Percentiles rank a stretch among this genome's conserved stretches.
Conservation (phyloP, 495 filamentous ascomycete species). For the Ascobolus immersus region DNA sequence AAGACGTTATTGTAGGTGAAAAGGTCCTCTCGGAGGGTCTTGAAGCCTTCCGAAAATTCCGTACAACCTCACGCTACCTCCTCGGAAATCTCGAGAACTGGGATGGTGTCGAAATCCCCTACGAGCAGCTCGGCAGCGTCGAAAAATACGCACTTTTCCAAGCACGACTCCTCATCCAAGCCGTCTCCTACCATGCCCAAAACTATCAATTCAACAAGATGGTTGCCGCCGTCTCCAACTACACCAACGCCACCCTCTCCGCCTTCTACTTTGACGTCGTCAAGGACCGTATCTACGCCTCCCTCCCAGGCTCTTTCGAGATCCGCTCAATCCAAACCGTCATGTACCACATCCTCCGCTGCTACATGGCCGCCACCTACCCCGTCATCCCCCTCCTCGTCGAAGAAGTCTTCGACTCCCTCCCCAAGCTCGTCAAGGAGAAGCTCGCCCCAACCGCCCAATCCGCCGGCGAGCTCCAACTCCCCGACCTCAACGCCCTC, state of each 20-base stretch:
- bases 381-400: slow-evolving; percentile 67
- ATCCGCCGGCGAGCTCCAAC: slow-evolving; percentile 1
- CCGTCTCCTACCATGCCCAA: slow-evolving; percentile 35
- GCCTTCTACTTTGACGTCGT: slow-evolving; percentile 79
- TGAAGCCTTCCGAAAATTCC: slow-evolving; percentile 53
- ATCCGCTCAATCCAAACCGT: slow-evolving; percentile 36
- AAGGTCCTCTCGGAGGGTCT: slow-evolving; percentile 49
- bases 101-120: slow-evolving; percentile 16
- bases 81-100: slow-evolving; percentile 53
- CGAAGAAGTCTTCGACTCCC: slow-evolving; percentile 66
- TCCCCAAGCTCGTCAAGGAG: slow-evolving; percentile 32
- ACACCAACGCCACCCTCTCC: slow-evolving; percentile 59
- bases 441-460: slow-evolving; percentile 20
- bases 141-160: slow-evolving; percentile 60
- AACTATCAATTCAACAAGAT: slow-evolving; percentile 66
- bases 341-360: slow-evolving; percentile 38
- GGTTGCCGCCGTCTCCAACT: slow-evolving; percentile 42
- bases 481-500: slow-evolving; percentile 12
- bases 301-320: slow-evolving; percentile 28
- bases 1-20: slow-evolving; percentile 54
- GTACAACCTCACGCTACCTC: slow-evolving; percentile 66
- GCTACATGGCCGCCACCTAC: slow-evolving; percentile 48
- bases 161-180: slow-evolving; percentile 32
- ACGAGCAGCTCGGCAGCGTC: slow-evolving; percentile 21
- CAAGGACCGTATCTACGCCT: slow-evolving; percentile 77